Evolutionary conservation across 1,284 basidiomycete genomes (phyloP), one percentile per base, ranked within the genome.

Genomic region (Ustilago tritici): DNA sequence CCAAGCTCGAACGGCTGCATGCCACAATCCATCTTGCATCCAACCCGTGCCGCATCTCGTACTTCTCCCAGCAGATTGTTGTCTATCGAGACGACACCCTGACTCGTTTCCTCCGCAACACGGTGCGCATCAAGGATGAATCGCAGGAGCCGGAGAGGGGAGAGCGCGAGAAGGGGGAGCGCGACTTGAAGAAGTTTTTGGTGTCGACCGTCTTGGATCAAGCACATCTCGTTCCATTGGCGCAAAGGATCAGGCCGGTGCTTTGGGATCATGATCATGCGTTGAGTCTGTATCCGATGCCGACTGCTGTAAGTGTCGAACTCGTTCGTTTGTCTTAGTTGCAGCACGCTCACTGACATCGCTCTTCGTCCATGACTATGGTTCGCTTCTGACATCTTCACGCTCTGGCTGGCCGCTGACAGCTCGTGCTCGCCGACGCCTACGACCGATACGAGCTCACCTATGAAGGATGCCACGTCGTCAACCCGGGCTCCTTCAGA

Each of bases 391-490:
- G 58, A 28, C 15, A 40, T 40, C 17, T 65, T 28, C 41, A 41
- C 12, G 56, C 56, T 57, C 17, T 58, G 43, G 36, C 53, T 52
- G 23, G 23, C 23, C 23, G 23, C 31, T 38, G 38, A 81, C 96
- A 94, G 23, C 89, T 98, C 28, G 90, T 99, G n/a, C 89, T 99
- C 12, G 97, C 97, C 1, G 97, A 99, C 87, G 95, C 93, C 86
- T 98, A 97, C 86, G 95, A 98, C 84, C 90, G 93, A 41, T 99
- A 94, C 86, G 95, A 97, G 82, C 89, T 98, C 78, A 99, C 95
- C 1, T 99, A 99, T 85, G 95, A 96, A 60, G 95, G 94, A 7
- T 99, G 97, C 84, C 96, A 98, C 87, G 97, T 99, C 35, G 95
- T 99, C 89, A 99, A 99, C 86, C 97, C 97, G 0, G 96, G 97